Evolutionary conservation across 306 rosid genomes (phyloP).

Genomic region (Lathyrus oleraceus): DNA sequence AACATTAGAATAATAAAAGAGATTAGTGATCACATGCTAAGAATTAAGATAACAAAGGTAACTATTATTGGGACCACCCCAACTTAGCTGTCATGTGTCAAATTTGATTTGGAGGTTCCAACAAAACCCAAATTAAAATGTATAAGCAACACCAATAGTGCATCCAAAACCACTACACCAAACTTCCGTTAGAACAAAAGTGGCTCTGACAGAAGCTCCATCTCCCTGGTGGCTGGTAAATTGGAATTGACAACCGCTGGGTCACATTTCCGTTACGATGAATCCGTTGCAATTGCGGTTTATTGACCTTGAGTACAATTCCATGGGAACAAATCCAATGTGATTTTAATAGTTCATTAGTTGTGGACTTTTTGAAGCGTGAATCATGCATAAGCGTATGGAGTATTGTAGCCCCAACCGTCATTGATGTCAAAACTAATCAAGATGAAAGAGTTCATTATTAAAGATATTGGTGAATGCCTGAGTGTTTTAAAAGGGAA

Average conservation of each 20-base stretch:
- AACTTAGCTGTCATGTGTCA: too few relatives aligned
- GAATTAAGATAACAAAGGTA: too few relatives aligned
- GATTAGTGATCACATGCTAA: too few relatives aligned
- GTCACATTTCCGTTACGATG: not conserved
- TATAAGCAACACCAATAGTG: too few relatives aligned
- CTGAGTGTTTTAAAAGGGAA: too few relatives aligned
- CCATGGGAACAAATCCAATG: not conserved
- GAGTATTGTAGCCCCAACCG: not conserved
- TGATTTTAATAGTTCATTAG: not conserved
- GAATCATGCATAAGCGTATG: not conserved
- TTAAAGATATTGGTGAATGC: too few relatives aligned
- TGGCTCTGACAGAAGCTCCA: too few relatives aligned
- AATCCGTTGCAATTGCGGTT: not conserved
- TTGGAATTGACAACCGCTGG: not conserved
- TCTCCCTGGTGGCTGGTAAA: not conserved
- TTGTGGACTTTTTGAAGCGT: not conserved
- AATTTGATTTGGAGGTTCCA: not conserved
- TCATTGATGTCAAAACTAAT: not conserved
- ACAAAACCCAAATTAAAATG: too few relatives aligned
- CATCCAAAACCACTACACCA: too few relatives aligned
- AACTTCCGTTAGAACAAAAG: not conserved
- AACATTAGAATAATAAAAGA: too few relatives aligned
- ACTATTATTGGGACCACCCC: too few relatives aligned
- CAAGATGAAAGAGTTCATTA: too few relatives aligned
- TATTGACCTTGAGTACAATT: not conserved